phyloP scores from a whole-genome alignment of 768 basidiomycete genomes.

The Suillus plorans region DNA sequence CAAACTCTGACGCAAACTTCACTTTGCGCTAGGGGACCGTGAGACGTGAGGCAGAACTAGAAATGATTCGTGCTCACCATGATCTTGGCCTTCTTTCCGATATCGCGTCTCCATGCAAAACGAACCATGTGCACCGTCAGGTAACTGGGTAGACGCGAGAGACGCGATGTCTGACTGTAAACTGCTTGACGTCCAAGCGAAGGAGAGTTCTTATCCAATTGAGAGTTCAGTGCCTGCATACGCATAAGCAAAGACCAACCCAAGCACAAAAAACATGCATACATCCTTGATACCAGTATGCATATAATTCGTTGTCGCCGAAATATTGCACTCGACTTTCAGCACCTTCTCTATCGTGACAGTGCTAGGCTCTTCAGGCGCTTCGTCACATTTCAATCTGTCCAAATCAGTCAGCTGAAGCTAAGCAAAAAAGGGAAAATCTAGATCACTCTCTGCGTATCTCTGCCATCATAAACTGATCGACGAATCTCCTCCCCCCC shows the following conservation, averaged over 20 bases:
- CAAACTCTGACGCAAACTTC: slow-evolving; percentile 88
- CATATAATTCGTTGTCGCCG: slow-evolving; percentile 85
- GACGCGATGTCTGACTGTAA: slow-evolving; percentile 77
- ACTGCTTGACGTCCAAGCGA: slow-evolving; percentile 76
- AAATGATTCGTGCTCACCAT: slow-evolving; percentile 55
- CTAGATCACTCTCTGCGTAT: slow-evolving; percentile 62
- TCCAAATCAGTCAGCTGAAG: slow-evolving; percentile 21
- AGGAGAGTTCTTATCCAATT: slow-evolving; percentile 82
- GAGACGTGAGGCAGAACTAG: not conserved
- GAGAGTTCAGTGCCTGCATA: slow-evolving; percentile 77
- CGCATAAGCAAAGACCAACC: not conserved
- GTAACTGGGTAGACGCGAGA: slow-evolving; percentile 83
- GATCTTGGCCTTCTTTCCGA: slow-evolving; percentile 92
- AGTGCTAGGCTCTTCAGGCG: slow-evolving; percentile 72
- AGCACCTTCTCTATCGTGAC: slow-evolving; percentile 69
- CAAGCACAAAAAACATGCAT: slow-evolving; percentile 23
- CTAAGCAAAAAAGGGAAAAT: not conserved
- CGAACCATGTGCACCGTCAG: slow-evolving; percentile 94
- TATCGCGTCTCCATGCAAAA: slow-evolving; percentile 92
- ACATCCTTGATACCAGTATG: slow-evolving; percentile 81
- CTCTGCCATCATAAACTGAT: slow-evolving; percentile 79
- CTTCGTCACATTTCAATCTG: slow-evolving; percentile 81
- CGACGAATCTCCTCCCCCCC: slow-evolving; percentile 58
- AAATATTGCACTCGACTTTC: slow-evolving; percentile 93
- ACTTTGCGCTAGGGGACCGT: slow-evolving; percentile 66